Percentiles rank a stretch among this genome's conserved stretches.
These are phyloP conservation scores for Thinopyrum obtusiflorum DNA, from an alignment of 202 grass and related monocot genomes.

Conservation along the genomic window DNA sequence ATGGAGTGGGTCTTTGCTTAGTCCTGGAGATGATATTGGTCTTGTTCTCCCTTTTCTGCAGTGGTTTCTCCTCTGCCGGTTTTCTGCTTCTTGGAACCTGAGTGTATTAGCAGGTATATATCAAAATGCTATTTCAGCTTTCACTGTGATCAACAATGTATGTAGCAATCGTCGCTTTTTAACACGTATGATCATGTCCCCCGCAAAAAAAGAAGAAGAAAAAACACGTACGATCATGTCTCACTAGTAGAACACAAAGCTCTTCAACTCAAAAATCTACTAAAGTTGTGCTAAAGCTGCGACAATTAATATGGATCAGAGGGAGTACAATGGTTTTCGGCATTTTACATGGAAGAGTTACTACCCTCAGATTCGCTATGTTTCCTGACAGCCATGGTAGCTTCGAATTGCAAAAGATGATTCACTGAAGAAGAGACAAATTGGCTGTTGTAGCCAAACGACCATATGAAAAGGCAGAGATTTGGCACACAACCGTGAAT, in stretches of 20 bases:
- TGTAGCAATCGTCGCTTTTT: not conserved
- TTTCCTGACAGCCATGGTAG: not conserved
- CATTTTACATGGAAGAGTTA: not conserved
- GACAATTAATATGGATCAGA: no score
- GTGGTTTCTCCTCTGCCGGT: conserved; percentile 39
- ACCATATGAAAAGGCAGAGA: conserved; percentile 19
- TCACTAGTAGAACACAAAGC: not conserved
- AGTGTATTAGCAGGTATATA: not conserved
- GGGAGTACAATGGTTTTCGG: not conserved
- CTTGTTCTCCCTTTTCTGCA: conserved; percentile 45
- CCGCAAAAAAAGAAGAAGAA: no score
- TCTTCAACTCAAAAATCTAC: not conserved
- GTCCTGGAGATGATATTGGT: conserved; percentile 25
- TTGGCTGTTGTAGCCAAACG: not conserved
- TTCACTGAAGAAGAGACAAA: not conserved
- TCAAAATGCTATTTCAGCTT: not conserved
- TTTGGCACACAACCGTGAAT: conserved; percentile 17
- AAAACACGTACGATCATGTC: no score
- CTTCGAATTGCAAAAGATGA: not conserved
- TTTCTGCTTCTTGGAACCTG: conserved; percentile 56
- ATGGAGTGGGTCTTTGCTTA: not conserved
- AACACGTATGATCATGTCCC: not conserved
- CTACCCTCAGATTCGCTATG: not conserved
- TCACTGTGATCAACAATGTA: not conserved
- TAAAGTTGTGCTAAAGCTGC: no score